Conservation (phyloP, 257 asterid genomes). For the Eucommia ulmoides region DNA sequence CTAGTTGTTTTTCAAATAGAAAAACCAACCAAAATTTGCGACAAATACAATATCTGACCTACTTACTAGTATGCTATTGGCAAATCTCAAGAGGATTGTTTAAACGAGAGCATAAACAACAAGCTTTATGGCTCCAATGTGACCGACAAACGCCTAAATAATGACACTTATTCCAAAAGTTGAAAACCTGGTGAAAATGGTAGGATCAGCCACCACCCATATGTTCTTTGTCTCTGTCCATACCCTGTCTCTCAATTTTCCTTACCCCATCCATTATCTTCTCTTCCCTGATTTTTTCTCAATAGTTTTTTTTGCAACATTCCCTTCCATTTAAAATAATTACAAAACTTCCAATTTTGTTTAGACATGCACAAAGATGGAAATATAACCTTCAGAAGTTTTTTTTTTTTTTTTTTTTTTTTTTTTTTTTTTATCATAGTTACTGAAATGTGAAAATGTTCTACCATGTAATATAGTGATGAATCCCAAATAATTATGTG, state of each 20-base stretch:
- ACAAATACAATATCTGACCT: no score
- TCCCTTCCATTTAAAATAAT: background rate
- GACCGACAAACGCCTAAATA: background rate
- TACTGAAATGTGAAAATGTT: no score
- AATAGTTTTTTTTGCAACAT: background rate
- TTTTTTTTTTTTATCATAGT: no score
- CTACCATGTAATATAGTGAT: no score
- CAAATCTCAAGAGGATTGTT: background rate
- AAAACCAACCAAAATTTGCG: no score
- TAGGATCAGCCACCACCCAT: background rate
- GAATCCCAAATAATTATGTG: no score
- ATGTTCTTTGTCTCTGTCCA: background rate
- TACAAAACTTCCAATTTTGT: no score
- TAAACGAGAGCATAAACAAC: background rate
- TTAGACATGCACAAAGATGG: no score
- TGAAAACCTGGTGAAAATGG: background rate
- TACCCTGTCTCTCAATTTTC: background rate
- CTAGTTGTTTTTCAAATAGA: no score
- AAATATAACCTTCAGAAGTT: no score
- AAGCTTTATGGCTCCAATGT: background rate
- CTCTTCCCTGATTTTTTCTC: background rate
- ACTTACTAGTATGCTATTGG: background rate
- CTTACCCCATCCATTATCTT: background rate
- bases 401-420: no score
- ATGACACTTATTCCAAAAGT: conserved; percentile 1